Base-by-base conservation (phyloP, 129 eudicot genomes). In the Ambrosia artemisiifolia region DNA sequence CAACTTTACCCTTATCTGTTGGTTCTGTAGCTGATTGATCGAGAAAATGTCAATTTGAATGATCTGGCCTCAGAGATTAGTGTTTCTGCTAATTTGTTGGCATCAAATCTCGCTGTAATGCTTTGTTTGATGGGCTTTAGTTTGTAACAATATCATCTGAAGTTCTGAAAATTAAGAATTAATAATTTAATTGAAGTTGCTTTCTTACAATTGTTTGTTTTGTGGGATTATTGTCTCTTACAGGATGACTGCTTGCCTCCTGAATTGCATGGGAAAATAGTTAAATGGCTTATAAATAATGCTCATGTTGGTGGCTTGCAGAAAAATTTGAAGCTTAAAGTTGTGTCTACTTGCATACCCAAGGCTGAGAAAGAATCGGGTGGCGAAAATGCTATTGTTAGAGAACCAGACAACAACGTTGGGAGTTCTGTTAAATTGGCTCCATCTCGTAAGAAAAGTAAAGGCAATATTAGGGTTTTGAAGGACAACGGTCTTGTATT, bases 41-140 rank as follows among this genome's bases (percentile, higher is more conserved):
- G 78, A 42, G 95, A 91, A 59, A 87, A 86, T 81, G 86, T 94
- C 50, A 79, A 74, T 65, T 55, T 85, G 83, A 78, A 81, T 73
- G 95, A 90, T 46, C 81, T 94, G 72, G 96, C 96, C 13, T 69
- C 86, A 65, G 95, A 90, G 61, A 83, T 87, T 28, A 93, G 91
- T 54, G 89, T 90, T 38, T 75, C 93, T 20, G 81, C 84, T 35
- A 88, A 83, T 79, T 60, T 66, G 63, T 79, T 90, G 87, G 79
- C 86, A 48, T 78, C 87, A 78, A 72, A 68, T 30, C 83, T 89
- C 64, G 63, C 69, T 75, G 96, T 85, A 89, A 87, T 83, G 74
- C 77, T 59, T 71, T 19, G 44, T 83, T 67, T 65, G 54, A 51
- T 14, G 19, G 63, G 59, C 33, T 64, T 67, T 66, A 19, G 0